These are phyloP conservation scores for Physcomitrellopsis africana DNA, from an alignment of 225 moss, liverwort and hornwort species.

Conservation along the genomic window DNA sequence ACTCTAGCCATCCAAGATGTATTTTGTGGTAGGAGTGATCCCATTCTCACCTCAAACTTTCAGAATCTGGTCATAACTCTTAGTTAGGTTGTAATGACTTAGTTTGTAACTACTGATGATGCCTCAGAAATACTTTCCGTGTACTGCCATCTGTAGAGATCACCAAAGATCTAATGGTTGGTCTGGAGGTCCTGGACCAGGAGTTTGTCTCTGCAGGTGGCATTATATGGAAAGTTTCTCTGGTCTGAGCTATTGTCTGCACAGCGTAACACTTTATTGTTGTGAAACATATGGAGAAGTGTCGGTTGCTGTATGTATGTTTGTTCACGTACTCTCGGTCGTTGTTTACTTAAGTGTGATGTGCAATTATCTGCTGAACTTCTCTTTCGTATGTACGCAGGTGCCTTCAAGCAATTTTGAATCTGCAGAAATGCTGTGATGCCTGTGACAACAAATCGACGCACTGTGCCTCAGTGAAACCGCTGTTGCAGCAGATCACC, in stretches of 20 bases:
- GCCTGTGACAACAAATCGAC: slow-evolving; percentile 54
- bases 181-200: no score
- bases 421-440: slow-evolving; percentile 64
- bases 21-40: slow-evolving; percentile 1
- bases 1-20: slow-evolving; percentile 17
- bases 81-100: background rate
- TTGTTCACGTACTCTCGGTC: background rate
- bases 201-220: no score
- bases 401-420: slow-evolving; percentile 60
- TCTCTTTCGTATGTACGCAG: slow-evolving; percentile 30
- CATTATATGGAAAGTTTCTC: background rate
- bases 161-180: no score
- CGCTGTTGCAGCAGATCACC: slow-evolving; percentile 53
- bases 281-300: no score
- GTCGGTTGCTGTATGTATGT: background rate
- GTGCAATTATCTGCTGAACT: background rate
- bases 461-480: slow-evolving; percentile 69
- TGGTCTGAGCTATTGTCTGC: slow-evolving; percentile 7
- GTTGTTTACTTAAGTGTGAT: background rate
- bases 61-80: background rate
- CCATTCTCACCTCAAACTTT: background rate
- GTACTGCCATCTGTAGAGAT: no score
- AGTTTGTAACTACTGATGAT: background rate
- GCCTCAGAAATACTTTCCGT: no score
- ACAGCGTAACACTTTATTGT: no score